These are phyloP conservation scores for Hygrophoropsis aurantiaca DNA, from an alignment of 768 basidiomycete species.

Conservation along the genomic window DNA sequence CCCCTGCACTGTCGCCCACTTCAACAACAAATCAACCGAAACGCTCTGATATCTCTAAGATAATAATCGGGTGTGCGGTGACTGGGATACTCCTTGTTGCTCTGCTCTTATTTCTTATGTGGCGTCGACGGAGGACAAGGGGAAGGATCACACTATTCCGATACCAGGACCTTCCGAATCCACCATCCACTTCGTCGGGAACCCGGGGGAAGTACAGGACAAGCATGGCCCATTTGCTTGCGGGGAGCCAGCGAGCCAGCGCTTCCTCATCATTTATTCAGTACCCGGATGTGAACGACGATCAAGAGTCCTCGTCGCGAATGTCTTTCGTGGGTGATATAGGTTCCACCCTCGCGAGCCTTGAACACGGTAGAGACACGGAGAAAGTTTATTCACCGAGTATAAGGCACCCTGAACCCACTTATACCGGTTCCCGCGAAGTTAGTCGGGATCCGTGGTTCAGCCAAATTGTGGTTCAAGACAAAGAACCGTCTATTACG, in stretches of 20 bases:
- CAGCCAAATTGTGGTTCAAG: background rate
- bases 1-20: too few relatives aligned
- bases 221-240: background rate
- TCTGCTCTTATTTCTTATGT: background rate
- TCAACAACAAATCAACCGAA: too few relatives aligned
- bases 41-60: background rate
- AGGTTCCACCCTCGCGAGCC: background rate
- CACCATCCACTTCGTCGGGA: background rate
- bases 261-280: constrained; percentile 3
- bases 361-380: background rate
- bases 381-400: background rate
- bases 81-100: background rate
- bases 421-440: background rate
- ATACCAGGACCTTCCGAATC: too few relatives aligned
- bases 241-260: background rate
- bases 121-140: background rate
- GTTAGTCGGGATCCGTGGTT: background rate
- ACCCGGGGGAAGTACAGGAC: background rate
- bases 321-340: background rate
- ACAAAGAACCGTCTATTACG: background rate
- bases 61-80: background rate
- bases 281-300: background rate
- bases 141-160: background rate
- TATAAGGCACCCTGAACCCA: background rate
- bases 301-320: background rate